phyloP scores from a whole-genome alignment of 202 grass and related monocot genomes.

The Brachypodium distachyon region DNA sequence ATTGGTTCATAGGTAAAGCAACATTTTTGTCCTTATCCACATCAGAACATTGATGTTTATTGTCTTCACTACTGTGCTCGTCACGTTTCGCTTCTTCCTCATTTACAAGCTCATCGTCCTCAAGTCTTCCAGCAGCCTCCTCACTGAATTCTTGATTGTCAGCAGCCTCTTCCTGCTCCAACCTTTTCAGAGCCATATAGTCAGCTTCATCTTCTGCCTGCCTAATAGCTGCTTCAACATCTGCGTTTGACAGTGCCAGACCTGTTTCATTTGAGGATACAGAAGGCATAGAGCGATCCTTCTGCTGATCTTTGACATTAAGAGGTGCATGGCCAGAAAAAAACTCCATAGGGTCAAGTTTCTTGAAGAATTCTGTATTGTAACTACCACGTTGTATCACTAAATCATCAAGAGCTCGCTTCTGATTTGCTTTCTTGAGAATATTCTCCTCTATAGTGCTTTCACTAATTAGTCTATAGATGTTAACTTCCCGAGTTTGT shows the following conservation, averaged over 20 bases:
- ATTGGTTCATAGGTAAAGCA: conserved; percentile 34
- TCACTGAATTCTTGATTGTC: conserved; percentile 99
- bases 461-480: conserved; percentile 83
- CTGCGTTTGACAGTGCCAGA: conserved; percentile 52
- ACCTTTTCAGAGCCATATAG: conserved; percentile 98
- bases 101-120: conserved; percentile 87
- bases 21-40: conserved; percentile 45
- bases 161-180: conserved; percentile 93
- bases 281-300: conserved; percentile 9
- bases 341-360: conserved; percentile 96
- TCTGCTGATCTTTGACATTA: conserved; percentile 27
- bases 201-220: conserved; percentile 98
- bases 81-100: conserved; percentile 66
- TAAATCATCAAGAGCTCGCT: conserved; percentile 77
- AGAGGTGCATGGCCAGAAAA: conserved; percentile 67
- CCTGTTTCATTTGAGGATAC: conserved; percentile 33
- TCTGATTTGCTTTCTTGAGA: conserved; percentile 90
- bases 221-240: conserved; percentile 97
- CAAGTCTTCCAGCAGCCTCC: conserved; percentile 62
- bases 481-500: conserved; percentile 90
- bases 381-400: conserved; percentile 94
- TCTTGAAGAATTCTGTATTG: conserved; percentile 99
- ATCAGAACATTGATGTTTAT: conserved; percentile 42
- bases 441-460: conserved; percentile 96
- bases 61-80: conserved; percentile 54